A percentile compares a stretch with the other conserved stretches of the same genome.
Evolutionary conservation across 192 early-diverging fungal genomes (phyloP).

Genomic region (Funneliformis geosporum): DNA sequence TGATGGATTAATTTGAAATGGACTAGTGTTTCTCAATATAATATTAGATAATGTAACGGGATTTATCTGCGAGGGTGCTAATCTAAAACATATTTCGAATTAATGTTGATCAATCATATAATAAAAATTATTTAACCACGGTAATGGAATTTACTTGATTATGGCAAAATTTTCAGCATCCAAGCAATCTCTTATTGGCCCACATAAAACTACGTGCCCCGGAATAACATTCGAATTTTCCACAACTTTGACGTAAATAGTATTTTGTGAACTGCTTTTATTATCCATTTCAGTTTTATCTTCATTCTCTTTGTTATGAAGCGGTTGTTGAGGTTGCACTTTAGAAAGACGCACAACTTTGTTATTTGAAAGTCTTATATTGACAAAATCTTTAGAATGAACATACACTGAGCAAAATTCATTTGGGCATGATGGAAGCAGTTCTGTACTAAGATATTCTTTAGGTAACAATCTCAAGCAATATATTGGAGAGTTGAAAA

Average conservation of each 20-base stretch:
- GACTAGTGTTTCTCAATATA: conserved; percentile 32
- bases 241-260: conserved; percentile 43
- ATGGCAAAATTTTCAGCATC: conserved; percentile 52
- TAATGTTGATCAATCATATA: neutral
- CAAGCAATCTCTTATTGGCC: conserved; percentile 43
- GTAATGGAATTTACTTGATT: conserved; percentile 43
- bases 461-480: conserved; percentile 40
- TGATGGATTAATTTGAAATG: conserved; percentile 33
- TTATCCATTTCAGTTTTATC: conserved; percentile 41
- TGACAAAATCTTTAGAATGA: conserved; percentile 44
- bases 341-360: conserved; percentile 44
- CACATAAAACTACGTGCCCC: conserved; percentile 50
- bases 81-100: conserved; percentile 20
- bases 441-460: conserved; percentile 35
- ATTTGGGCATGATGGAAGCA: conserved; percentile 31
- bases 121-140: conserved; percentile 2
- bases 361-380: conserved; percentile 34
- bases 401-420: conserved; percentile 41
- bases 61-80: conserved; percentile 31
- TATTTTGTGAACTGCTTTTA: conserved; percentile 25
- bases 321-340: conserved; percentile 39
- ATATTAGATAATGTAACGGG: conserved; percentile 33
- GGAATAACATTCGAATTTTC: conserved; percentile 38
- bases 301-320: conserved; percentile 30
- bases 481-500: conserved; percentile 39